Evolutionary conservation across 768 basidiomycete genomes (phyloP).

Genomic region (Russula ochroleuca): DNA sequence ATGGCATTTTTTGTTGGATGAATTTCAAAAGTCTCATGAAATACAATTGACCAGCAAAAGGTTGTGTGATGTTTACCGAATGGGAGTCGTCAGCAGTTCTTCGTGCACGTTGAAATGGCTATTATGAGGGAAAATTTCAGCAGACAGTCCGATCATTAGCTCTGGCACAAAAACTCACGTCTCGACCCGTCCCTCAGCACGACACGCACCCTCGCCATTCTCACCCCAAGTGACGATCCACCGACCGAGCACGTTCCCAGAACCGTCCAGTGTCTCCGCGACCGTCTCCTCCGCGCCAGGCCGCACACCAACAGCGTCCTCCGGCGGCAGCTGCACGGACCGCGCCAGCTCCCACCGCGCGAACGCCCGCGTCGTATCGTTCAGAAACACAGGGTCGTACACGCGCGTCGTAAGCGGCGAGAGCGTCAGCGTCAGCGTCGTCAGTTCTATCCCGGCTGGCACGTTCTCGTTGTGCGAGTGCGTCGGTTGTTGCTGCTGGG

Average conservation of each 20-base stretch:
- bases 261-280: constrained; percentile 63
- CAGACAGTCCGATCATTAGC: no score
- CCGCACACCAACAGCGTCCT: constrained; percentile 37
- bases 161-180: constrained; percentile 45
- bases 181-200: constrained; percentile 56
- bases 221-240: constrained; percentile 79
- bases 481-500: neutral
- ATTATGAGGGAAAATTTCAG: neutral
- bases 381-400: constrained; percentile 69
- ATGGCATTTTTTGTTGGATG: neutral
- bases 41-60: neutral
- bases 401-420: constrained; percentile 61
- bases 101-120: constrained; percentile 54
- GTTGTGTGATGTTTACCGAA: constrained; percentile 20
- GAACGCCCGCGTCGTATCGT: constrained; percentile 62
- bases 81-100: constrained; percentile 37
- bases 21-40: neutral
- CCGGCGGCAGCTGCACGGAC: constrained; percentile 43
- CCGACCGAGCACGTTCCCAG: constrained; percentile 60
- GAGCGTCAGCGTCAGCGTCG: constrained; percentile 59
- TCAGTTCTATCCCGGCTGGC: constrained; percentile 60
- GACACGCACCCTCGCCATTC: constrained; percentile 58
- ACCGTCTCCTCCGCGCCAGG: constrained; percentile 68
- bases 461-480: constrained; percentile 28
- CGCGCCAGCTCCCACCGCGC: constrained; percentile 77